These are phyloP conservation scores for Geotrichum europaeum DNA, from an alignment of 1,139 yeast genomes.

Conservation along the genomic window DNA sequence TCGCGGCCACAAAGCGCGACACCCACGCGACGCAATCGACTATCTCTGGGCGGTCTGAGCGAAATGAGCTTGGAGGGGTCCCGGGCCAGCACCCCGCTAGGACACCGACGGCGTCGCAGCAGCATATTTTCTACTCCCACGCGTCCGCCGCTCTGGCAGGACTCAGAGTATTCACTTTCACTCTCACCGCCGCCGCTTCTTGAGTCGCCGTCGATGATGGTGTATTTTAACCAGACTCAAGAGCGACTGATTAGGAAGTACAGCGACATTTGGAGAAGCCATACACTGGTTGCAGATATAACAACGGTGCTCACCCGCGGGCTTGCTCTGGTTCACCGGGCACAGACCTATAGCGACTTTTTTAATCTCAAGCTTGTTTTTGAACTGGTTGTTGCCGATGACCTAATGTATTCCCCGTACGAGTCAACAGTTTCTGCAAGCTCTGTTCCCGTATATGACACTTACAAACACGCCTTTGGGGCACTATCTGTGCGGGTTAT, in stretches of 20 bases:
- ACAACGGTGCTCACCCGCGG: slow-evolving; percentile 16
- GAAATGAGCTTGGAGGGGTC: neutral
- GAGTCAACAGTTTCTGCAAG: neutral
- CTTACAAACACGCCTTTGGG: neutral
- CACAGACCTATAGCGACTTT: slow-evolving; percentile 22
- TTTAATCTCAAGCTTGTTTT: slow-evolving; percentile 20
- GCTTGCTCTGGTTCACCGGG: slow-evolving; percentile 21
- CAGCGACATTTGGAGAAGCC: slow-evolving; percentile 18
- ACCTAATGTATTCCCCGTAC: slow-evolving; percentile 7
- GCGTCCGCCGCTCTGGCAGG: neutral
- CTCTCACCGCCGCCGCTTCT: slow-evolving; percentile 1
- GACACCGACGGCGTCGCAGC: neutral
- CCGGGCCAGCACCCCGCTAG: neutral
- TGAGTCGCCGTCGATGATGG: neutral
- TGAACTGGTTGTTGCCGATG: slow-evolving; percentile 26
- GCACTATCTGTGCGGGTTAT: slow-evolving; percentile 23
- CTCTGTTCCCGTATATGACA: neutral
- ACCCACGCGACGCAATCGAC: slow-evolving; percentile 8
- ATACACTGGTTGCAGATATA: slow-evolving; percentile 16
- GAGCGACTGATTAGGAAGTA: slow-evolving; percentile 19
- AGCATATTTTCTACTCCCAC: neutral
- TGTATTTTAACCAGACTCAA: slow-evolving; percentile 16
- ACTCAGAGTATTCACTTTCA: neutral
- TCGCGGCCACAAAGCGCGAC: neutral
- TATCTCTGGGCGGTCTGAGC: neutral